Evolutionary conservation across 177 flowering plant species (phyloP).

Genomic region (Vitis hybrid): DNA sequence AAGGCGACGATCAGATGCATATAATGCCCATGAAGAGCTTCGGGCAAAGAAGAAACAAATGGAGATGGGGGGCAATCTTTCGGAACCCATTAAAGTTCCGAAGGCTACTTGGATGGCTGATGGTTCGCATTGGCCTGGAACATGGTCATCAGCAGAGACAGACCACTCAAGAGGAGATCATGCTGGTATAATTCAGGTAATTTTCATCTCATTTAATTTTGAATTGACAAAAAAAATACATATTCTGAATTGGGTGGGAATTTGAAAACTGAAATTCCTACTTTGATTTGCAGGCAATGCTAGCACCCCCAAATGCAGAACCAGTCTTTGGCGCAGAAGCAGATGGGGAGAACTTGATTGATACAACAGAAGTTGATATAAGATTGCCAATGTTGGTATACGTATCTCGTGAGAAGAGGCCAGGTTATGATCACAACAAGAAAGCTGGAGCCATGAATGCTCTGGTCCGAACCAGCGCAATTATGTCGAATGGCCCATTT

Average conservation of each 20-base stretch:
- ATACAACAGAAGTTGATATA: slow-evolving; percentile 70
- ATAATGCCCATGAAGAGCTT: slow-evolving; percentile 73
- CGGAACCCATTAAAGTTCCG: slow-evolving; percentile 52
- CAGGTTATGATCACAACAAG: slow-evolving; percentile 92
- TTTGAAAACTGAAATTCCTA: not conserved
- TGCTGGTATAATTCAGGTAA: slow-evolving; percentile 88
- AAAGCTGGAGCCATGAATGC: slow-evolving; percentile 98
- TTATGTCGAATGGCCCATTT: slow-evolving; percentile 92
- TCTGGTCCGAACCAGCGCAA: slow-evolving; percentile 78
- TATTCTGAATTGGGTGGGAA: not conserved
- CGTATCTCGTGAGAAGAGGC: slow-evolving; percentile 90
- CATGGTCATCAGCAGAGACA: slow-evolving; percentile 65
- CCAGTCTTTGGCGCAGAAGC: slow-evolving; percentile 58
- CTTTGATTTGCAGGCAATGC: slow-evolving; percentile 57
- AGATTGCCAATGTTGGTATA: slow-evolving; percentile 87
- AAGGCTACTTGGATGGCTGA: slow-evolving; percentile 99
- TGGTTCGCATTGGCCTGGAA: slow-evolving; percentile 91
- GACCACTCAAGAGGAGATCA: slow-evolving; percentile 88
- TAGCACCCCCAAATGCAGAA: slow-evolving; percentile 79
- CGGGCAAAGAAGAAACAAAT: slow-evolving; percentile 63
- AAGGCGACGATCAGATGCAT: slow-evolving; percentile 84
- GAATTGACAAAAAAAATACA: not conserved
- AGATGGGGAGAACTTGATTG: slow-evolving; percentile 54
- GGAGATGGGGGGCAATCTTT: slow-evolving; percentile 52
- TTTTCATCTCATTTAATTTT: not conserved